These are phyloP conservation scores for Kuraishia hungarica DNA, from an alignment of 805 yeast genomes.

Conservation along the genomic window DNA sequence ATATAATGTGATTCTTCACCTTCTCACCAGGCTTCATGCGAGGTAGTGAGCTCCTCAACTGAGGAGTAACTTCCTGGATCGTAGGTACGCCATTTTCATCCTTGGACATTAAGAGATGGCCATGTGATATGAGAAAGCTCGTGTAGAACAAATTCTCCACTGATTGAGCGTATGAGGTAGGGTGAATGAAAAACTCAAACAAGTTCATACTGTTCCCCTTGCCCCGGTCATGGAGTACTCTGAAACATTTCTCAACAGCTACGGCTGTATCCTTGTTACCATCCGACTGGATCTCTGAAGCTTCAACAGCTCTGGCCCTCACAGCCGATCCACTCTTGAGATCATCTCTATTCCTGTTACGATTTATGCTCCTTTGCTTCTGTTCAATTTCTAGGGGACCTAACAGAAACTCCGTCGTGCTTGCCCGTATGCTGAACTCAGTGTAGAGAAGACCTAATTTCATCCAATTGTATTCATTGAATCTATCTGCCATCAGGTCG, in stretches of 20 bases:
- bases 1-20: conserved; percentile 54
- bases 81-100: conserved; percentile 33
- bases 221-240: conserved; percentile 24
- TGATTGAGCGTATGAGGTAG: conserved; percentile 65
- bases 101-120: conserved; percentile 45
- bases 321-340: conserved; percentile 25
- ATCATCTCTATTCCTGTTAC: conserved; percentile 33
- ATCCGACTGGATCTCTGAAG: conserved; percentile 40
- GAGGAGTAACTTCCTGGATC: conserved; percentile 17
- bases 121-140: conserved; percentile 74
- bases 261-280: conserved; percentile 55
- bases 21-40: conserved; percentile 14
- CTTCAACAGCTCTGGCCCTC: conserved; percentile 48
- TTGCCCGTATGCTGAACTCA: conserved; percentile 35
- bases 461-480: conserved; percentile 46
- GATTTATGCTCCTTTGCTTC: conserved; percentile 28
- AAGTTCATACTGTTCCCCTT: conserved; percentile 39
- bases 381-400: conserved; percentile 66
- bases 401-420: conserved; percentile 50
- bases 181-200: conserved; percentile 64
- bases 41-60: conserved; percentile 13
- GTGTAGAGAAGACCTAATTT: conserved; percentile 45
- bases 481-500: conserved; percentile 10
- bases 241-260: conserved; percentile 49
- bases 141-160: conserved; percentile 80